Base-by-base conservation (phyloP, 352 stramenopile species). In the Pythium insidiosum region DNA sequence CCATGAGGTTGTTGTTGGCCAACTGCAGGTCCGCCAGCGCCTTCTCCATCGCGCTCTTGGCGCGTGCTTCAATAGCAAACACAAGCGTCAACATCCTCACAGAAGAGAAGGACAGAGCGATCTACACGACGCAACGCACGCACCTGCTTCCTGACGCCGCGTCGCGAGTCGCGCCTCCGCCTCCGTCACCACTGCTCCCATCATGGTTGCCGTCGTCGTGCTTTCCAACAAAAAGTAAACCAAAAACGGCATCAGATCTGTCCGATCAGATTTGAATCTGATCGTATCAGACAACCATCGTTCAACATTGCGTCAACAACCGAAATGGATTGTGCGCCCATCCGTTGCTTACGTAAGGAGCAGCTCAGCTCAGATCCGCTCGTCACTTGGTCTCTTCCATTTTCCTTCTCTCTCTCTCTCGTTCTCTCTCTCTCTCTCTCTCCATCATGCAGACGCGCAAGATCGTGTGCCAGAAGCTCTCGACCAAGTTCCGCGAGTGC, bases 381-480 rank as follows among this genome's bases (percentile, higher is more conserved):
- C n/a, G n/a, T n/a, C n/a, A n/a, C n/a, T n/a, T n/a, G n/a, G n/a
- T n/a, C n/a, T n/a, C n/a, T n/a, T n/a, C n/a, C n/a, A n/a, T n/a
- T n/a, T n/a, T n/a, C n/a, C n/a, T n/a, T n/a, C n/a, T n/a, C n/a
- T n/a, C n/a, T n/a, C n/a, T n/a, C n/a, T n/a, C n/a, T n/a, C n/a
- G n/a, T n/a, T n/a, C n/a, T n/a, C n/a, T n/a, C n/a, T n/a, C n/a
- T n/a, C n/a, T n/a, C n/a, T n/a, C n/a, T n/a, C n/a, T n/a, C n/a
- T 19, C 26, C 26, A 60, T 13, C 21, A 77, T 77, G 62, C 57
- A 76, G 63, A 79, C 64, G 23, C 75, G 72, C 47, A 88, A 88
- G 63, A 88, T 88, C 45, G 67, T 88, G 35, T 88, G 75, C 47
- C 64, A 77, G 49, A 84, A 86, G 50, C 61, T 88, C 43, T 88